Evolutionary conservation across 345 rosid species (phyloP), one percentile per base, ranked within the genome.

Genomic region (Schrenkiella parvula): DNA sequence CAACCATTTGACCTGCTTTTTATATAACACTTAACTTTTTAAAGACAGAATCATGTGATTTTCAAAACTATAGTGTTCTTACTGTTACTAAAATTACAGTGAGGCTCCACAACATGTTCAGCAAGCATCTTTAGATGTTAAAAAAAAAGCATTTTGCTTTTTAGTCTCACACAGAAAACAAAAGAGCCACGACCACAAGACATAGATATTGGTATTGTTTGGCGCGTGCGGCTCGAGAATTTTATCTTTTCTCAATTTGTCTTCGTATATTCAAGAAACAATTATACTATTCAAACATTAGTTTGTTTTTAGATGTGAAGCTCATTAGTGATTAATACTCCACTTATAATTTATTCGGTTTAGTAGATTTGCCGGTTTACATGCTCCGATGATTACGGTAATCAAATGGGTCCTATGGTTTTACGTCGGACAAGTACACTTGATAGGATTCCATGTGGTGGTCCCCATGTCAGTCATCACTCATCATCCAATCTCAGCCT

Each of bases 151-250:
- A 31, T 53, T 28, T 54, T 41, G 28, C 31, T 39, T 66, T n/a
- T 34, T 35, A 52, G 59, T 37, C 23, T 25, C 18, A 13, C n/a
- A n/a, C 4, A n/a, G 3, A 66, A 12, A 39, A 32, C 1, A 52
- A 66, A 17, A 47, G 21, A 46, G 47, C 42, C 47, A 58, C 48
- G 21, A 56, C 26, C 34, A 31, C 19, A 7, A 57, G 38, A 48
- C 52, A 61, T 8, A 72, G n/a, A 51, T 23, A 72, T 31, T 53
- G 38, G 8, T 46, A 23, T 32, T 44, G 47, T 72, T 43, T 53
- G 39, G 82, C 80, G 88, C 81, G 85, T 75, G 91, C 61, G 79
- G 81, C 85, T 85, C 87, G 81, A 82, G 83, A 80, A 32, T 18
- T n/a, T 72, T 55, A 22, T 58, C n/a, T 47, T 48, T 57, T 34